phyloP scores from a whole-genome alignment of 345 rosid genomes.

The Physaria fendleri region DNA sequence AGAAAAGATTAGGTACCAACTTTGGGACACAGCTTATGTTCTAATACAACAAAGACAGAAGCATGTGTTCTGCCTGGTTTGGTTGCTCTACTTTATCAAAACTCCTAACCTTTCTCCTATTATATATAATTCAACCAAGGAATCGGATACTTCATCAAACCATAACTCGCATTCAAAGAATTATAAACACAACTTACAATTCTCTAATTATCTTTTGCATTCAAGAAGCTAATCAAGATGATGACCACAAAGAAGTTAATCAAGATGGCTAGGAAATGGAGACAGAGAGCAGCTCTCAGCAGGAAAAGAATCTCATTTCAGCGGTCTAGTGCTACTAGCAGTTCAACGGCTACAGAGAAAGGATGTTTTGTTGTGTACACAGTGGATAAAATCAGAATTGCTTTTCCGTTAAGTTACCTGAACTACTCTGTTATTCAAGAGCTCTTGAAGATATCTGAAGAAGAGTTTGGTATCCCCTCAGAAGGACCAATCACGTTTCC shows the following conservation, averaged over 20 bases:
- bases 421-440: neutral
- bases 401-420: neutral
- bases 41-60: neutral
- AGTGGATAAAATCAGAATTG: neutral
- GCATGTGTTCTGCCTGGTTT: neutral
- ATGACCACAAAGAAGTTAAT: neutral
- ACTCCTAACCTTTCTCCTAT: neutral
- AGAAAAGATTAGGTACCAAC: neutral
- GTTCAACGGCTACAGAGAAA: neutral
- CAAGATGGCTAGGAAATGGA: constrained; percentile 25
- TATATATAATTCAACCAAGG: neutral
- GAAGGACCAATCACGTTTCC: neutral
- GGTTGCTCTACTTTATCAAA: neutral
- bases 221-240: neutral
- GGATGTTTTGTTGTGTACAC: constrained; percentile 37
- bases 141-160: neutral
- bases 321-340: neutral
- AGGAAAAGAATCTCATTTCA: constrained; percentile 23
- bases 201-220: too few species aligned
- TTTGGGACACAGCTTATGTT: neutral
- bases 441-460: neutral
- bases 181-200: neutral
- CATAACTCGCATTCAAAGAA: too few species aligned
- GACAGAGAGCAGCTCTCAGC: neutral
- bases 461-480: neutral